A percentile compares a stretch with the other conserved stretches of the same genome.
Evolutionary conservation across 2,329 filamentous ascomycete species (phyloP).

Genomic region (Alternaria arbusti): DNA sequence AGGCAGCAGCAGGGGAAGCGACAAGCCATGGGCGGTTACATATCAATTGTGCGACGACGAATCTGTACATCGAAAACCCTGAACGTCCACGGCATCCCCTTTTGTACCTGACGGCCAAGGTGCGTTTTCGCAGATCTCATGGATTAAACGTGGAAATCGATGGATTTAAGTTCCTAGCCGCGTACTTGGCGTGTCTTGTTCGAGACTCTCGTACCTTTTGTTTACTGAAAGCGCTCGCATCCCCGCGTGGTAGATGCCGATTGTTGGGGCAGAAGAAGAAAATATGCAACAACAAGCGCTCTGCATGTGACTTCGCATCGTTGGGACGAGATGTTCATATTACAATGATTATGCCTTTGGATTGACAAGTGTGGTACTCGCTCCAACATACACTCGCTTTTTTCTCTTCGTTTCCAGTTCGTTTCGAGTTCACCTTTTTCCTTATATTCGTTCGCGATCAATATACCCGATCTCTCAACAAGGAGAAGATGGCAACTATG

Average conservation of each 20-base stretch:
- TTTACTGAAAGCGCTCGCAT: neutral
- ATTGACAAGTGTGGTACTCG: neutral
- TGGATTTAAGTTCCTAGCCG: neutral
- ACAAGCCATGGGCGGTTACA: neutral
- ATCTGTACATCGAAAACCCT: neutral
- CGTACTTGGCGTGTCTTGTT: neutral
- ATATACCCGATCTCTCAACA: neutral
- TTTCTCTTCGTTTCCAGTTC: neutral
- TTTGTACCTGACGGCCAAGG: neutral
- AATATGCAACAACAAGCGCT: neutral
- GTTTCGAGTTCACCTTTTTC: neutral
- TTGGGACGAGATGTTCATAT: neutral
- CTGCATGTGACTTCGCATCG: neutral
- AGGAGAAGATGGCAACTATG: neutral
- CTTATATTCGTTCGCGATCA: neutral
- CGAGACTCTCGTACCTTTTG: neutral
- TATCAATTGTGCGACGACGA: neutral
- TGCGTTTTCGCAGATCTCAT: neutral
- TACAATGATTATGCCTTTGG: neutral
- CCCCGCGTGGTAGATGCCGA: neutral
- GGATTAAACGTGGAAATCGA: neutral
- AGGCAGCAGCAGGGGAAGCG: neutral
- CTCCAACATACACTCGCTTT: neutral
- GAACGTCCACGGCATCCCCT: neutral
- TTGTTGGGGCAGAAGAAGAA: conserved; percentile 1